Evolutionary conservation across 2,329 filamentous ascomycete species (phyloP).

Genomic region (Sporothrix inflata): DNA sequence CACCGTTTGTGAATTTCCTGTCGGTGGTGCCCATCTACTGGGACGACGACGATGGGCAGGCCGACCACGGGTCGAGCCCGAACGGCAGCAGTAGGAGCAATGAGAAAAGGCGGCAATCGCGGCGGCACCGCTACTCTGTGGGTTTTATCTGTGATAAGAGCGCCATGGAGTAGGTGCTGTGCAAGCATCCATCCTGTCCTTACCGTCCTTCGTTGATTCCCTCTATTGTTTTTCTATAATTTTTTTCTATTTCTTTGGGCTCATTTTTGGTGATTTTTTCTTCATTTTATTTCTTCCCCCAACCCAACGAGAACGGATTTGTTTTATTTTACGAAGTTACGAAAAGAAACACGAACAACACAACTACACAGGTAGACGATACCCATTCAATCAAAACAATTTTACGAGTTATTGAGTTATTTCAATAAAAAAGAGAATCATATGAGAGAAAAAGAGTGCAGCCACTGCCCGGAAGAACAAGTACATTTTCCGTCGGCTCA

Average conservation of each 20-base stretch:
- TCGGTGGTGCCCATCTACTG: conserved; percentile 82
- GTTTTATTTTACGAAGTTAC: background rate
- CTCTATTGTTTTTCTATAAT: no score
- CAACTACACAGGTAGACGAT: conserved; percentile 6
- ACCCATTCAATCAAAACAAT: background rate
- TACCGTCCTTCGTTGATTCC: background rate
- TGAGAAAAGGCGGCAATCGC: background rate
- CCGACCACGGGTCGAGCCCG: no score
- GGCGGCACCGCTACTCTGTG: conserved; percentile 68
- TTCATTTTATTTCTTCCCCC: background rate
- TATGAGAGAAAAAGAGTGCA: background rate
- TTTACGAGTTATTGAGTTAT: background rate
- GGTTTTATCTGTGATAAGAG: conserved; percentile 71
- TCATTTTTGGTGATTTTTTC: background rate
- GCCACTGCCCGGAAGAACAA: background rate
- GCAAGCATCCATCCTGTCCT: background rate
- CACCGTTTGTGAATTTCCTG: conserved; percentile 78
- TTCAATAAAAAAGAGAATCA: background rate
- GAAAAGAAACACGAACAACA: background rate
- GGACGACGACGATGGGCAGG: conserved; percentile 55
- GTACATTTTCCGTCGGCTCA: background rate
- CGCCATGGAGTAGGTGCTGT: conserved; percentile 4
- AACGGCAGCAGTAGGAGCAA: background rate
- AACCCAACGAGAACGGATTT: background rate
- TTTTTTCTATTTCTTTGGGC: background rate